Conservation (phyloP, 257 asterid species). For the Solanum gandarillasii region DNA sequence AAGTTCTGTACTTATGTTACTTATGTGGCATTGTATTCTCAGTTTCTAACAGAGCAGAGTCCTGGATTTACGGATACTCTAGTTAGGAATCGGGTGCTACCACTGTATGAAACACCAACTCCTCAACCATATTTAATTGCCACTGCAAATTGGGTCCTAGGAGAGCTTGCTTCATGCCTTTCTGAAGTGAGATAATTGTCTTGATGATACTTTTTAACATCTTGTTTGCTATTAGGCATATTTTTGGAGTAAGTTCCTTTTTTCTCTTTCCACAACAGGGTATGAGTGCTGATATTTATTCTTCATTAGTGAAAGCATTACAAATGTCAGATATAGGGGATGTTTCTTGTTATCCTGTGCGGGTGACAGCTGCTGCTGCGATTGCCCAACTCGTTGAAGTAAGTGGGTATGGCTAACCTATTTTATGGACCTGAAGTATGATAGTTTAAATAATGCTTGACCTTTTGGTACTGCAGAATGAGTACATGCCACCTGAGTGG, state of each 20-base stretch:
- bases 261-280: constrained; percentile 15
- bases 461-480: constrained; percentile 21
- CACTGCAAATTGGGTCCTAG: constrained; percentile 35
- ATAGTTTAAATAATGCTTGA: background rate
- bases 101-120: constrained; percentile 16
- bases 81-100: constrained; percentile 27
- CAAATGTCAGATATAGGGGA: constrained; percentile 13
- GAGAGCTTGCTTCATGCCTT: constrained; percentile 33
- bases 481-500: constrained; percentile 35
- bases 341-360: constrained; percentile 30
- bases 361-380: constrained; percentile 34
- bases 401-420: constrained; percentile 4
- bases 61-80: constrained; percentile 22
- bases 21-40: background rate
- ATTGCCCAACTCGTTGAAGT: constrained; percentile 33
- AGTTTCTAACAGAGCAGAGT: constrained; percentile 28
- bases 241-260: background rate
- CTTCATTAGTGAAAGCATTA: constrained; percentile 24
- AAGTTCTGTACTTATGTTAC: background rate
- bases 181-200: constrained; percentile 20
- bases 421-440: background rate
- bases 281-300: constrained; percentile 22
- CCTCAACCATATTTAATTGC: constrained; percentile 31
- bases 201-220: background rate
- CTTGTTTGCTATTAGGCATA: background rate